Evolutionary conservation across 2,329 filamentous ascomycete genomes (phyloP).

Genomic region (Hymenoscyphus infarciens): DNA sequence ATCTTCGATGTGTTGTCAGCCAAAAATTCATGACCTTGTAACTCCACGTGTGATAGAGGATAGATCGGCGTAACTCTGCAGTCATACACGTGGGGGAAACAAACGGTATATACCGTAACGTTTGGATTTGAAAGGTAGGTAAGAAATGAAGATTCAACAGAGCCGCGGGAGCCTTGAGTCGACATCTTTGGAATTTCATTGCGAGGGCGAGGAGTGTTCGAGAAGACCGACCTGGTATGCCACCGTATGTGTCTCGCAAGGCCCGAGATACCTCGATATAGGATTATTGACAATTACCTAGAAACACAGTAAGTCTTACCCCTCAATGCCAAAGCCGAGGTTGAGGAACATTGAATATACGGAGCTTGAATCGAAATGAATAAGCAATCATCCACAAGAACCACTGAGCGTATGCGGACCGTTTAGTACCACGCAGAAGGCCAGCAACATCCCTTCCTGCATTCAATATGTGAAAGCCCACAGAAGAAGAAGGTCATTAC

Average conservation of each 20-base stretch:
- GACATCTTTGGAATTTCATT: not conserved
- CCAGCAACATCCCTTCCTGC: not conserved
- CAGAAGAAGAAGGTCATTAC: not conserved
- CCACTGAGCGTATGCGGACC: not conserved
- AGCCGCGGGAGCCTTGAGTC: not conserved
- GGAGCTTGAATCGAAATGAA: not conserved
- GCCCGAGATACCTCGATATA: too few species aligned
- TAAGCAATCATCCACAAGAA: not conserved
- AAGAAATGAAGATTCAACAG: not conserved
- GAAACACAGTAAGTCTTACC: not conserved
- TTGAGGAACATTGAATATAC: not conserved
- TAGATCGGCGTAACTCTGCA: constrained; percentile 6
- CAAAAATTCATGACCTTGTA: not conserved
- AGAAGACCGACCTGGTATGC: not conserved
- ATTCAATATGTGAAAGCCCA: not conserved
- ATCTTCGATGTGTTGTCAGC: too few species aligned
- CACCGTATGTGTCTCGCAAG: not conserved
- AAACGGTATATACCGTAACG: not conserved
- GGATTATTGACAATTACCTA: not conserved
- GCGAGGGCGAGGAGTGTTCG: not conserved
- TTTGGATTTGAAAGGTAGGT: not conserved
- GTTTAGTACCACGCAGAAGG: not conserved
- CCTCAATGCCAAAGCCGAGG: not conserved
- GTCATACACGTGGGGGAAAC: not conserved
- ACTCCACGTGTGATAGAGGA: constrained; percentile 3